phyloP scores from a whole-genome alignment of 2,329 filamentous ascomycete species.

The Fusarium equiseti region DNA sequence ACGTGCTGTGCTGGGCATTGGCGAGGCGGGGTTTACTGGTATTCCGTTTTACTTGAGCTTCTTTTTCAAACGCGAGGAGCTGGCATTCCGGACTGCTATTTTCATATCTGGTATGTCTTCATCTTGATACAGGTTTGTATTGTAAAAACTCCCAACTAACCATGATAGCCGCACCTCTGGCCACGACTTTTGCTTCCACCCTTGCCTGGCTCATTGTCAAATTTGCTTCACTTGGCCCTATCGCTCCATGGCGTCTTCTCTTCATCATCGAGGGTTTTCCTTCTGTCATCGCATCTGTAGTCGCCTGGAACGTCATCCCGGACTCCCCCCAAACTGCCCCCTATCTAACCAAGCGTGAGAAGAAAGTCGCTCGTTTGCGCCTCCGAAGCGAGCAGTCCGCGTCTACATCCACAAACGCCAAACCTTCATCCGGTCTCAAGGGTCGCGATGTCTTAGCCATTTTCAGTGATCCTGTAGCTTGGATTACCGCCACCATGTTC shows the following conservation, averaged over 20 bases:
- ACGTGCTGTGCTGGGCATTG: constrained; percentile 69
- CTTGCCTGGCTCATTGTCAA: constrained; percentile 84
- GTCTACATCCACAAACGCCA: constrained; percentile 31
- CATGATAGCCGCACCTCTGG: constrained; percentile 79
- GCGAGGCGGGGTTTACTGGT: constrained; percentile 74
- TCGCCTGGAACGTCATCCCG: constrained; percentile 81
- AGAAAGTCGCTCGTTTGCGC: constrained; percentile 77
- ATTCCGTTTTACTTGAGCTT: constrained; percentile 74
- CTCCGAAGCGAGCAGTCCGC: constrained; percentile 65
- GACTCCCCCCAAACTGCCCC: constrained; percentile 76
- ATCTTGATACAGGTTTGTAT: constrained; percentile 40
- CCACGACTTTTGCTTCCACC: constrained; percentile 81
- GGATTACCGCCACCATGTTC: constrained; percentile 84
- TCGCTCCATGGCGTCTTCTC: constrained; percentile 86
- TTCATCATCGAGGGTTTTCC: constrained; percentile 90
- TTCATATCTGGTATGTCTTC: constrained; percentile 76
- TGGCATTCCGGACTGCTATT: constrained; percentile 86
- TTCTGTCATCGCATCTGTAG: constrained; percentile 78
- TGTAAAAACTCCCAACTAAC: constrained; percentile 42
- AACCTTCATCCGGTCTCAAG: constrained; percentile 58
- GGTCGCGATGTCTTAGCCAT: constrained; percentile 67
- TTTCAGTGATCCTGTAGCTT: constrained; percentile 57
- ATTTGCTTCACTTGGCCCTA: constrained; percentile 71
- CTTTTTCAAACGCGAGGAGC: constrained; percentile 75
- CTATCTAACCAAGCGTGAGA: constrained; percentile 73